phyloP scores from a whole-genome alignment of 2,329 filamentous ascomycete genomes.

The Didymella lethalis region DNA sequence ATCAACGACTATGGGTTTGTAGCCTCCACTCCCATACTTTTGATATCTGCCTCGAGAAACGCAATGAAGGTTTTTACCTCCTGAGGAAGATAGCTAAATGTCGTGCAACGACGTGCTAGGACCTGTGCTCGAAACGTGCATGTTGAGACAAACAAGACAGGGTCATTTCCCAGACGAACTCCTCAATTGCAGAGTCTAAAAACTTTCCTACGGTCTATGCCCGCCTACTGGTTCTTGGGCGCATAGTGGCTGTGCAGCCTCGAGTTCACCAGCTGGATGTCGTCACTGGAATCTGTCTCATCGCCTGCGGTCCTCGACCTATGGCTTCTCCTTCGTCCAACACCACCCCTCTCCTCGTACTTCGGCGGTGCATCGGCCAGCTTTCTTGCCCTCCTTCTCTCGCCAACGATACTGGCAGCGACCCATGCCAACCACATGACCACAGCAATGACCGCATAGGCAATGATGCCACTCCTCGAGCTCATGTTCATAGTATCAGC shows the following conservation, averaged over 20 bases:
- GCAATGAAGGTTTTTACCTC: background rate
- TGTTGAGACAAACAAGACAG: background rate
- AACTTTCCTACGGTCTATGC: background rate
- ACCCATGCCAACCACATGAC: conserved; percentile 53
- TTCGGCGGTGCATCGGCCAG: conserved; percentile 25
- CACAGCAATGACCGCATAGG: conserved; percentile 60
- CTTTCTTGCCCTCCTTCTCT: conserved; percentile 31
- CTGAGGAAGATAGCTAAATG: background rate
- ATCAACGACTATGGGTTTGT: too few species aligned
- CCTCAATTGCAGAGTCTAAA: background rate
- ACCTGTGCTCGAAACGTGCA: background rate
- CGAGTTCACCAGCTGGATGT: conserved; percentile 8
- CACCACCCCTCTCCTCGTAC: conserved; percentile 9
- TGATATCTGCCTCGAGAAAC: background rate
- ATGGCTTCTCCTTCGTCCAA: background rate
- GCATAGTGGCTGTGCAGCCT: conserved; percentile 30
- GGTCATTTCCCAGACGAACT: background rate
- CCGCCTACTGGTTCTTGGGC: conserved; percentile 24
- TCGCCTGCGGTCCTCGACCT: conserved; percentile 1
- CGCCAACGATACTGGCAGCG: conserved; percentile 40
- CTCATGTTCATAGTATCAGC: conserved; percentile 52
- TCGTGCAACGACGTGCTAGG: background rate
- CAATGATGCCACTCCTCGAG: conserved; percentile 51
- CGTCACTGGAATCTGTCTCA: conserved; percentile 8
- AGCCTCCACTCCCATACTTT: background rate